These are phyloP conservation scores for Holtermannia corniformis DNA, from an alignment of 768 basidiomycete genomes.

Conservation along the genomic window DNA sequence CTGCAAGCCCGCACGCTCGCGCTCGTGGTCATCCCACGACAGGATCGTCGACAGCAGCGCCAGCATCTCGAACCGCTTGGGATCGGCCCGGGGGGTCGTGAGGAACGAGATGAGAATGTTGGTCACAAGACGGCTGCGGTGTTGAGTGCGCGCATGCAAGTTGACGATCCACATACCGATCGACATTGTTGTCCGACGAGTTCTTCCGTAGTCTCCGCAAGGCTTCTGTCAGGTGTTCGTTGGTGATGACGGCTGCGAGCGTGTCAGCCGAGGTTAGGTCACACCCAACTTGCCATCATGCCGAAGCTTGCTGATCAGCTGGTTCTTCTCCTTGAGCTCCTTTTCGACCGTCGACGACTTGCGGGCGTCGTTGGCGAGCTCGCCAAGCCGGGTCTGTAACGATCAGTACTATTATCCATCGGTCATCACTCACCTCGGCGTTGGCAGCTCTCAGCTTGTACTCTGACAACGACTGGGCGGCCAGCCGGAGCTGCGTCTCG, in stretches of 20 bases:
- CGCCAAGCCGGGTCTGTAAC: slow-evolving; percentile 67
- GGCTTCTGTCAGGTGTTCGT: slow-evolving; percentile 95
- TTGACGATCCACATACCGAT: slow-evolving; percentile 44
- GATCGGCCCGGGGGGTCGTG: slow-evolving; percentile 76
- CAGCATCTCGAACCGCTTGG: slow-evolving; percentile 96
- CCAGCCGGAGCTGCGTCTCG: slow-evolving; percentile 59
- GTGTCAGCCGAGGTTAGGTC: slow-evolving; percentile 1
- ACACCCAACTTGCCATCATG: slow-evolving; percentile 65
- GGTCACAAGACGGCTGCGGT: slow-evolving; percentile 68
- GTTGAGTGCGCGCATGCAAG: background rate
- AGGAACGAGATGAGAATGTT: slow-evolving; percentile 88
- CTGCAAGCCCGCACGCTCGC: slow-evolving; percentile 81
- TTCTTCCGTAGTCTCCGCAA: slow-evolving; percentile 84
- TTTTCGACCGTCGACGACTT: slow-evolving; percentile 67
- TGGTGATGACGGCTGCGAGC: slow-evolving; percentile 75
- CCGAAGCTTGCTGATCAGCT: slow-evolving; percentile 87
- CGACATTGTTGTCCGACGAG: slow-evolving; percentile 77
- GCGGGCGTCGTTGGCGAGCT: slow-evolving; percentile 56
- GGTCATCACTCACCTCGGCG: slow-evolving; percentile 61
- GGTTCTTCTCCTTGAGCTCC: slow-evolving; percentile 88
- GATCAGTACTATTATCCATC: background rate
- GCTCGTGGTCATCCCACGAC: slow-evolving; percentile 83
- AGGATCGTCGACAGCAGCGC: slow-evolving; percentile 76
- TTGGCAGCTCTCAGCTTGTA: slow-evolving; percentile 77
- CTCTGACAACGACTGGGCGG: slow-evolving; percentile 72